These are phyloP conservation scores for Xerocomus minutiporus DNA, from an alignment of 1,284 basidiomycete genomes.

Conservation along the genomic window DNA sequence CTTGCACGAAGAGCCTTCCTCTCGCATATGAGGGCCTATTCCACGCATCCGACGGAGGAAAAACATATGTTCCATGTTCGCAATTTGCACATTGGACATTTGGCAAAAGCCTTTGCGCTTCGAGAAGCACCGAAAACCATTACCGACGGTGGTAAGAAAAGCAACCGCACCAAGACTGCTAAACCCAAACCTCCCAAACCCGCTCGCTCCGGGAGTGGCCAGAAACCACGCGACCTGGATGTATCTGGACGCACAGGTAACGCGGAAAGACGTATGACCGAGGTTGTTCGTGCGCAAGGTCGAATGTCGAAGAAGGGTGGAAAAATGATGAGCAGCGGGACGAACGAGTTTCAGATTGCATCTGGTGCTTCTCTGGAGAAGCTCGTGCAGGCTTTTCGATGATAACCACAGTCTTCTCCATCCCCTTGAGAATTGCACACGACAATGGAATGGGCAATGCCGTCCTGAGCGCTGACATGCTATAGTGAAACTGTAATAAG, in stretches of 20 bases:
- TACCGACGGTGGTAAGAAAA: constrained; percentile 33
- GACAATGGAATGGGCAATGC: too few relatives aligned
- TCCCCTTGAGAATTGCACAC: too few relatives aligned
- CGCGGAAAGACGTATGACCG: constrained; percentile 82
- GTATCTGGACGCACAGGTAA: constrained; percentile 27
- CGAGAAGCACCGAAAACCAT: constrained; percentile 86
- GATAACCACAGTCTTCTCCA: constrained; percentile 1
- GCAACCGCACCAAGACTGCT: constrained; percentile 17
- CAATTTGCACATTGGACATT: constrained; percentile 90
- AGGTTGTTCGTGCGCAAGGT: constrained; percentile 83
- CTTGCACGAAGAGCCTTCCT: constrained; percentile 84
- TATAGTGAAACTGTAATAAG: too few relatives aligned
- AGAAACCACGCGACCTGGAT: constrained; percentile 41
- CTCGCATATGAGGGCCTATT: constrained; percentile 94
- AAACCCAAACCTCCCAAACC: constrained; percentile 34
- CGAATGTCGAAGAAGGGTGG: constrained; percentile 77
- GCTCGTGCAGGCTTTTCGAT: constrained; percentile 40
- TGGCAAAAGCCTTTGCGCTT: constrained; percentile 94
- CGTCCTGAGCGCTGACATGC: too few relatives aligned
- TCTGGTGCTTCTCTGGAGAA: constrained; percentile 65
- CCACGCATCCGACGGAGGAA: constrained; percentile 93
- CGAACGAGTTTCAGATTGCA: constrained; percentile 81
- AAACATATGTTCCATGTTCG: constrained; percentile 96
- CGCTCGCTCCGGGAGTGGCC: constrained; percentile 1
- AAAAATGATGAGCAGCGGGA: constrained; percentile 68